These are phyloP conservation scores for Pyrus bretschneideri DNA, from an alignment of 306 rosid genomes.

Conservation along the genomic window DNA sequence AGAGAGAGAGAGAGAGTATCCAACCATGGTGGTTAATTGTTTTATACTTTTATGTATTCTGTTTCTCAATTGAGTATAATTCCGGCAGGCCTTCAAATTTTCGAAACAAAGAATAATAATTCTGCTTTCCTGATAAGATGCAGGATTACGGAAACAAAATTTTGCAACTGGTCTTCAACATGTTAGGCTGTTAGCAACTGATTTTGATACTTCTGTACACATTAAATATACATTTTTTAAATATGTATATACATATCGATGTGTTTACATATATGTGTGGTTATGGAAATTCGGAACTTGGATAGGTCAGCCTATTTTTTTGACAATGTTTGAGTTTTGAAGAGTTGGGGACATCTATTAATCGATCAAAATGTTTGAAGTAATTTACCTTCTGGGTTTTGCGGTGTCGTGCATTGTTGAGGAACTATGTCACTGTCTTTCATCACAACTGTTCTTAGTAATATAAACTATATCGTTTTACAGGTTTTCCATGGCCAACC, in stretches of 20 bases:
- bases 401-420: background rate
- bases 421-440: background rate
- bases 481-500: constrained; percentile 86
- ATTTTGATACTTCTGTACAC: background rate
- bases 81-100: background rate
- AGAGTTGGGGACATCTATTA: background rate
- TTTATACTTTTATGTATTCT: background rate
- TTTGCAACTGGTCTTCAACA: background rate
- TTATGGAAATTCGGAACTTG: background rate
- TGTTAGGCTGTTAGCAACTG: background rate
- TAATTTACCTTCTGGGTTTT: background rate
- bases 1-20: background rate
- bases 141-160: background rate
- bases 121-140: background rate
- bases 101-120: background rate
- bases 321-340: background rate
- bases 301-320: background rate
- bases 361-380: constrained; percentile 1
- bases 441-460: background rate
- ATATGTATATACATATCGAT: background rate
- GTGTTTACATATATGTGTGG: background rate
- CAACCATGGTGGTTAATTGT: background rate
- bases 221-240: background rate
- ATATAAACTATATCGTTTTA: constrained; percentile 19
- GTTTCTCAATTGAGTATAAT: background rate